Conservation (phyloP, 441 rosid genomes). For the Adansonia grandidieri region DNA sequence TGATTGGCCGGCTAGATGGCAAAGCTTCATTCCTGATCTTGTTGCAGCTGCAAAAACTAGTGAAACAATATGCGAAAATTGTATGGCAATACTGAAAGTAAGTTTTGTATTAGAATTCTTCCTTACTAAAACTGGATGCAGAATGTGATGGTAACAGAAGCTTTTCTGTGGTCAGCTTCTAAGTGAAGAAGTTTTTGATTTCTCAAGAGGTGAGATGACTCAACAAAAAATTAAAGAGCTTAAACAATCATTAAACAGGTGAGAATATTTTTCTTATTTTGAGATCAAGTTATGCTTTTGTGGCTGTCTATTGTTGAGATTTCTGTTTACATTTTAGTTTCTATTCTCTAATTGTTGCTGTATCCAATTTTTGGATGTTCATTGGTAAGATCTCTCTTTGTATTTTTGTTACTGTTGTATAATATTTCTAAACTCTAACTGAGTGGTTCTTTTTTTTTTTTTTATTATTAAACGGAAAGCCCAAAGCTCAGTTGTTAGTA, state of each 20-base stretch:
- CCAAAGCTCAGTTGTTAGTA: neutral
- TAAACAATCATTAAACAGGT: constrained; percentile 96
- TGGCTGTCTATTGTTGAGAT: neutral
- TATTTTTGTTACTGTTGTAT: neutral
- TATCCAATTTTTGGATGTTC: neutral
- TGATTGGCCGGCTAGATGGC: constrained; percentile 99
- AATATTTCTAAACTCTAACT: neutral
- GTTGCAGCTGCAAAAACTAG: constrained; percentile 99
- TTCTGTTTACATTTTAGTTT: neutral
- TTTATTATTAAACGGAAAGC: neutral
- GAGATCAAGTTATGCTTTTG: neutral
- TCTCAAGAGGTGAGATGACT: constrained; percentile 99
- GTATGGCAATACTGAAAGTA: constrained; percentile 98
- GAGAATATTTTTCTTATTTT: neutral
- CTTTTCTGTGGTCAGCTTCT: constrained; percentile 65
- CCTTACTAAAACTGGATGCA: neutral
- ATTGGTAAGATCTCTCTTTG: neutral
- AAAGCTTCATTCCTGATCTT: constrained; percentile 97
- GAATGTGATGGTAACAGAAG: constrained; percentile 27
- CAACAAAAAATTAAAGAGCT: constrained; percentile 97
- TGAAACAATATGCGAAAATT: constrained; percentile 98
- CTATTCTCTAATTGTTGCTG: neutral
- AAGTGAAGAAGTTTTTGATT: constrained; percentile 99
- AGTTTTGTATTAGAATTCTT: constrained; percentile 28
- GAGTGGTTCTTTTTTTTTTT: neutral